Conservation (phyloP, 148 eudicot genomes). For the Euryodendron excelsum region DNA sequence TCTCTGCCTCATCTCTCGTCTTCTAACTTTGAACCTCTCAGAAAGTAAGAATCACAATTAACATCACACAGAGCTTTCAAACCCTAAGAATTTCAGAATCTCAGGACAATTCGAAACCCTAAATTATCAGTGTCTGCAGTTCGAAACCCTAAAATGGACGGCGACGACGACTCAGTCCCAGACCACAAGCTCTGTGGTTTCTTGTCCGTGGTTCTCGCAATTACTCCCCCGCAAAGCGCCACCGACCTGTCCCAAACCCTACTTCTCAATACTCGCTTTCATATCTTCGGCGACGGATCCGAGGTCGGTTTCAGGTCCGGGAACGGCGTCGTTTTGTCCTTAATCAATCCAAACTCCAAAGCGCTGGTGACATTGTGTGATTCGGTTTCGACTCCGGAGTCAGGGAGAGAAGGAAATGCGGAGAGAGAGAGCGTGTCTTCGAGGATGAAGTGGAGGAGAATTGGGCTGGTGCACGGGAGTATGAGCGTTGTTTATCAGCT, state of each 20-base stretch:
- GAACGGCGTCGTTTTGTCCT: conserved; percentile 31
- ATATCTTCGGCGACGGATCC: conserved; percentile 28
- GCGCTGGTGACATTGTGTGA: neutral
- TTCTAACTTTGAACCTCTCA: too few relatives aligned
- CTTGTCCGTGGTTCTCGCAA: conserved; percentile 39
- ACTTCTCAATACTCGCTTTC: conserved; percentile 32
- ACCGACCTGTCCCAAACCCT: conserved; percentile 26
- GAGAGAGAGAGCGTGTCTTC: conserved; percentile 17
- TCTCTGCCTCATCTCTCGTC: too few relatives aligned
- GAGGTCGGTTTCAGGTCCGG: conserved; percentile 36
- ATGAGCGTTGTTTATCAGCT: conserved; percentile 67
- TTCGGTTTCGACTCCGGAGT: too few relatives aligned
- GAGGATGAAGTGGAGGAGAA: conserved; percentile 39
- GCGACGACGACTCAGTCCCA: conserved; percentile 21
- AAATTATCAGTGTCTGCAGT: neutral
- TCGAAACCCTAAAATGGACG: conserved; percentile 6
- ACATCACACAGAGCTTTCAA: too few relatives aligned
- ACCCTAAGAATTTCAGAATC: too few relatives aligned
- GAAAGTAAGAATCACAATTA: too few relatives aligned
- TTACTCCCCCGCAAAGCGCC: conserved; percentile 2
- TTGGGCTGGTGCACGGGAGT: conserved; percentile 44
- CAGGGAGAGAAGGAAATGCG: neutral
- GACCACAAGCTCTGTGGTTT: conserved; percentile 77
- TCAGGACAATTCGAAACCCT: too few relatives aligned
- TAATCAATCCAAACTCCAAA: conserved; percentile 8